Base-by-base conservation (phyloP, 495 filamentous ascomycete genomes). In the Hyaloscypha variabilis region DNA sequence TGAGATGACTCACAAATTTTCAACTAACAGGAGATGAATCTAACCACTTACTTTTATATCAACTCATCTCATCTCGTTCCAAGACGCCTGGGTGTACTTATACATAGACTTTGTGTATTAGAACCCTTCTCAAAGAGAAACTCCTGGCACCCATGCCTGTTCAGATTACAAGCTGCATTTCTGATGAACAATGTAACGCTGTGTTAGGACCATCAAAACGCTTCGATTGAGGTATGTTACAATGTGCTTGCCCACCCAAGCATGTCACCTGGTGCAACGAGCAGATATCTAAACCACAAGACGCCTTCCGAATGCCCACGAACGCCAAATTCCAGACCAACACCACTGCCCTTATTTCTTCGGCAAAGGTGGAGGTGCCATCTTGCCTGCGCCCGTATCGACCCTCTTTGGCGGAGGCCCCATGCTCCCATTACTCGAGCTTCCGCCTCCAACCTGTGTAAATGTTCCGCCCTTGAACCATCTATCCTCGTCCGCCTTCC, bases 391-490 rank as follows among this genome's bases (percentile, higher is more conserved):
- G 1, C 70, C 70, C 21, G 67, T 69, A 63, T 72, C 70, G 36
- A 69, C 51, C 50, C 65, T 73, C 52, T 73, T 73, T 46, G 53
- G 67, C 24, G 67, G 69, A 26, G 64, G 69, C 0, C 73, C 65
- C 69, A 70, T 73, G 51, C 67, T 72, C 21, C 64, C 67, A 19
- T 46, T 46, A 46, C 39, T 46, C 39, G 39, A 46, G 39, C 39
- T 46, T 58, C 76, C 79, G 49, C 82, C 79, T 19, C 91, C 90
- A 61, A 97, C 86, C 78, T 96, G 93, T 28, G 95, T 97, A 67
- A 99, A 99, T 4, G 93, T 95, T 2, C 95, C 96, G 25, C 92
- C 90, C 73, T 92, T 96, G 79, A 98, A 98, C 90, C 93, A 98
- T 49, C 92, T 82, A 74, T 98, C 94, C 72, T 96, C 92, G 68